These are phyloP conservation scores for Solanum arcanum DNA, from an alignment of 257 asterid species.

Conservation along the genomic window DNA sequence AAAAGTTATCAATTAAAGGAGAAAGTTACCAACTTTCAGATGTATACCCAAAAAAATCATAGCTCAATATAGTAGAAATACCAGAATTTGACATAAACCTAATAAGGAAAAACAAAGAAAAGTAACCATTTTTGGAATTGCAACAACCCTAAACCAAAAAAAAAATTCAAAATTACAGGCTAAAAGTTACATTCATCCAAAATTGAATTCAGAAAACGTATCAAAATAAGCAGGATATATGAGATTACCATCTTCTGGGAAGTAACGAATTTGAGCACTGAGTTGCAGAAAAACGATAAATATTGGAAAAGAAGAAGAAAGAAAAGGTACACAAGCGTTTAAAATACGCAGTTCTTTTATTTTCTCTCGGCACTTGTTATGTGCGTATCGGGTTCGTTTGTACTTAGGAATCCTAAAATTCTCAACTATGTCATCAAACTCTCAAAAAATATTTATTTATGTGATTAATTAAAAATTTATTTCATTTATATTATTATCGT, in stretches of 20 bases:
- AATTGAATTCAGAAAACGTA: background rate
- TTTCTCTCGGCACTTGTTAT: background rate
- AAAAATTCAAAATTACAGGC: background rate
- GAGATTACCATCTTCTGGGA: background rate
- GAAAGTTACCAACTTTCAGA: background rate
- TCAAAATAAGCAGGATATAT: background rate
- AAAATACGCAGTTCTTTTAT: background rate
- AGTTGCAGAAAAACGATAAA: background rate
- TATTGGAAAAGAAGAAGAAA: background rate
- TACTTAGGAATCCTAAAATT: too few species aligned
- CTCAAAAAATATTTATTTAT: too few species aligned
- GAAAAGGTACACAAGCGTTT: background rate
- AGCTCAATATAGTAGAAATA: background rate
- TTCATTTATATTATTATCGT: too few species aligned
- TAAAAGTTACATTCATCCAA: background rate
- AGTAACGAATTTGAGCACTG: background rate
- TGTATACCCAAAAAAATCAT: background rate
- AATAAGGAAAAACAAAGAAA: background rate
- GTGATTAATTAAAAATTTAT: too few species aligned
- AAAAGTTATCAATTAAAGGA: background rate
- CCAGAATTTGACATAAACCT: background rate
- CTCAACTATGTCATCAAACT: too few species aligned
- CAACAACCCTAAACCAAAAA: background rate
- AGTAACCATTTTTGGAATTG: background rate
- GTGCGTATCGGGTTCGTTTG: background rate